Conservation (phyloP, 352 stramenopile species). For the Globisporangium heterothallicum region DNA sequence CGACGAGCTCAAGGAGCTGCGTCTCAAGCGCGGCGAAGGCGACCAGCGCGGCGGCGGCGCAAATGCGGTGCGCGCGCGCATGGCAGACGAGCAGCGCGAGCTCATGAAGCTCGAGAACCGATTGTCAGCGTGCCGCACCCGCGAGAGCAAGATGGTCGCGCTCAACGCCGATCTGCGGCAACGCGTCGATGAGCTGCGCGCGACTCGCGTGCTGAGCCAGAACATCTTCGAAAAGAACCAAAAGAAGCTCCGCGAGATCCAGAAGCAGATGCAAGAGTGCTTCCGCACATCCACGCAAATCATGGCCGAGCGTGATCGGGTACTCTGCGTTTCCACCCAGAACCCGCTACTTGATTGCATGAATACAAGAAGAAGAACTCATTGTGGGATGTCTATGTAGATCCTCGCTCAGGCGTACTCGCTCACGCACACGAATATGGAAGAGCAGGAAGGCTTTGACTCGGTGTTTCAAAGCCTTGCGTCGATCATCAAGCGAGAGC, state of each 20-base stretch:
- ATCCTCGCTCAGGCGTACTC: conserved; percentile 64
- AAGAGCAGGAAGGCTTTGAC: conserved; percentile 74
- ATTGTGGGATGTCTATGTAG: conserved; percentile 12
- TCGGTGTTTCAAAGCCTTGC: conserved; percentile 67
- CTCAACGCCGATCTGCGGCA: conserved; percentile 47
- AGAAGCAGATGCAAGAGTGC: conserved; percentile 71
- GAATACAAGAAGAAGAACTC: not conserved
- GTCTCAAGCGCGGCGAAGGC: conserved; percentile 58
- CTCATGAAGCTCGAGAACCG: conserved; percentile 79
- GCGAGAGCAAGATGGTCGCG: conserved; percentile 71
- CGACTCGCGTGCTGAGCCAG: conserved; percentile 58
- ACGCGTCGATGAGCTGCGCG: conserved; percentile 59
- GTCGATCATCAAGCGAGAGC: conserved; percentile 65
- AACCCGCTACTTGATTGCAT: no score
- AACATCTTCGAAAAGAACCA: conserved; percentile 81
- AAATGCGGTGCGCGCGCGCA: conserved; percentile 62
- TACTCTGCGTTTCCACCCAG: conserved; percentile 15
- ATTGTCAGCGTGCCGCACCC: conserved; percentile 59
- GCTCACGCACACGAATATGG: conserved; percentile 60
- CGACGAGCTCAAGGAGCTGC: conserved; percentile 64
- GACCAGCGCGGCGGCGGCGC: conserved; percentile 63
- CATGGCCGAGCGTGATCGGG: conserved; percentile 64
- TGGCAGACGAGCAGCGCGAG: conserved; percentile 71
- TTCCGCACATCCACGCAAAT: conserved; percentile 66
- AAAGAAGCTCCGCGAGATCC: conserved; percentile 61